Evolutionary conservation across 2,329 filamentous ascomycete species (phyloP).

Genomic region (Botrytis paeoniae): DNA sequence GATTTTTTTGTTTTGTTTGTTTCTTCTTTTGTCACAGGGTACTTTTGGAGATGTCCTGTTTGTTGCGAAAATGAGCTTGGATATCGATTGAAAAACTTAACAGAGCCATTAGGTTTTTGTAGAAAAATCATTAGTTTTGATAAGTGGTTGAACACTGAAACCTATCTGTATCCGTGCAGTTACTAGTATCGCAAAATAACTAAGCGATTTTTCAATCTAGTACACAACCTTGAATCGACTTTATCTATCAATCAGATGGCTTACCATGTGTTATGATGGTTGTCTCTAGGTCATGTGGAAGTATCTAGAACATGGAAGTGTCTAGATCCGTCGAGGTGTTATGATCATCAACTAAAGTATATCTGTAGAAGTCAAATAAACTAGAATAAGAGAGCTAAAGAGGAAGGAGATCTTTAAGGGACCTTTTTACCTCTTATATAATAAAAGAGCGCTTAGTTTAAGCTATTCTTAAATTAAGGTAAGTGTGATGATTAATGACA

Average conservation of each 20-base stretch:
- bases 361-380: background rate
- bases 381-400: background rate
- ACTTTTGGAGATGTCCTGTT: background rate
- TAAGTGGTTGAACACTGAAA: background rate
- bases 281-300: background rate
- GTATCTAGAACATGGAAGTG: background rate
- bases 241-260: background rate
- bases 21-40: background rate
- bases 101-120: background rate
- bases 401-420: no score
- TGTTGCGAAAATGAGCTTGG: background rate
- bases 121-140: background rate
- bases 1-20: background rate
- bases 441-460: no score
- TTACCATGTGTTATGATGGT: background rate
- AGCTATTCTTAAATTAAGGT: no score
- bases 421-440: background rate
- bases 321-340: background rate
- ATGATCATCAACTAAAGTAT: background rate
- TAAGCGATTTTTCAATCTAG: background rate
- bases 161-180: background rate
- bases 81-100: background rate
- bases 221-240: background rate
- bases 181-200: background rate
- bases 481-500: no score